Evolutionary conservation across 805 yeast genomes (phyloP).

Genomic region (Candida xiaguanensis): DNA sequence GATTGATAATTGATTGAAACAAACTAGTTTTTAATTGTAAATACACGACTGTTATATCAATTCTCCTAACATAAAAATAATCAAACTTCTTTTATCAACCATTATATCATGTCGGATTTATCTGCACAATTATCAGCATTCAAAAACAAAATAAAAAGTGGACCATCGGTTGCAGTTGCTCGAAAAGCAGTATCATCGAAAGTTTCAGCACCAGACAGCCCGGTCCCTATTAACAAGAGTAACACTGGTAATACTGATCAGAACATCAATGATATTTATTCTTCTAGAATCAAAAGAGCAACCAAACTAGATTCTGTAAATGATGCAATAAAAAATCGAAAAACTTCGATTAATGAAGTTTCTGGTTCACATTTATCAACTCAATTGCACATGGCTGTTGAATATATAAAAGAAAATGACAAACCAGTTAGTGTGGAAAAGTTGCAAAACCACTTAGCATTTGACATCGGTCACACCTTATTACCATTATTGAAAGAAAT

Average conservation of each 20-base stretch:
- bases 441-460: slow-evolving; percentile 62
- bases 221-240: slow-evolving; percentile 4
- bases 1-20: no score
- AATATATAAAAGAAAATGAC: slow-evolving; percentile 73
- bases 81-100: no score
- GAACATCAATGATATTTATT: slow-evolving; percentile 1
- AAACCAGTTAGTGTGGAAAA: slow-evolving; percentile 64
- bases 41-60: no score
- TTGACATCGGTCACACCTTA: slow-evolving; percentile 57
- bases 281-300: slow-evolving; percentile 13
- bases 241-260: not conserved
- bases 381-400: slow-evolving; percentile 86
- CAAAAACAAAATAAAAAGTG: slow-evolving; percentile 42
- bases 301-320: slow-evolving; percentile 20
- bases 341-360: slow-evolving; percentile 17
- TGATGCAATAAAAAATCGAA: slow-evolving; percentile 36
- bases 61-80: no score
- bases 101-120: slow-evolving; percentile 27
- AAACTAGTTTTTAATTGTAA: no score
- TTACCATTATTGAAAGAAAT: slow-evolving; percentile 69
- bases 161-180: slow-evolving; percentile 39
- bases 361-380: slow-evolving; percentile 75
- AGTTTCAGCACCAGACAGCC: slow-evolving; percentile 13
- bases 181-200: slow-evolving; percentile 20
- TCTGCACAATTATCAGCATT: slow-evolving; percentile 45